Evolutionary conservation across 2,329 filamentous ascomycete genomes (phyloP), one percentile per base, ranked within the genome.

Genomic region (Kalmusia sp.): DNA sequence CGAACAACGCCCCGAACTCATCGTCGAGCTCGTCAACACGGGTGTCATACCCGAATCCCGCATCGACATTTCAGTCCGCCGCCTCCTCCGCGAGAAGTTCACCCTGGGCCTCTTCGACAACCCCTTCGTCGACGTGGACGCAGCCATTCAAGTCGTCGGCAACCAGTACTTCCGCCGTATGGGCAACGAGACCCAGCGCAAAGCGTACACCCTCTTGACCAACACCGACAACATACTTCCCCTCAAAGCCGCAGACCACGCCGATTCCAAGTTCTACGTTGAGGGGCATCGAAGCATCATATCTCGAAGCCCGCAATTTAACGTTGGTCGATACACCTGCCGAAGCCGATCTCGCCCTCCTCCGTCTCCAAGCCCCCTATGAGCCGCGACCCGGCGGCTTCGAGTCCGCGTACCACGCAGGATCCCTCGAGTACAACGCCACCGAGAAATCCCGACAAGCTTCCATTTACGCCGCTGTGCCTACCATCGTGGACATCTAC

Each of bases 21-120:
- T 84, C n/a, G 61, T 81, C 2, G 71, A 82, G 49, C 68, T 81
- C 0, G 79, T 82, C 0, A 59, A 73, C 1, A 71, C 74, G 40
- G 77, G 74, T 22, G 62, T 68, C n/a, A 61, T 79, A 11, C 57
- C 73, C 6, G 79, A 82, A 49, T 62, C 64, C 0, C 78, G 80
- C 11, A 64, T 84, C 3, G 76, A 83, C 46, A 48, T 67, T 6
- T 82, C 80, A 0, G 75, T 83, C 2, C 71, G 76, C 2, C 77
- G 76, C 1, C 65, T 83, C 0, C 69, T 83, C 3, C 69, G 65
- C 25, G 81, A 84, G 55, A 84, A 83, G 62, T 83, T 83, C 58
- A 46, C 74, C 3, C 73, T 83, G 0, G 81, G 81, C 3, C 75
- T 83, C 6, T 84, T 83, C 44, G 80, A 83, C 11, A 76, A 79